A percentile compares a stretch with the other conserved stretches of the same genome.
Conservation (phyloP, 345 rosid species). For the Turnera subulata region DNA sequence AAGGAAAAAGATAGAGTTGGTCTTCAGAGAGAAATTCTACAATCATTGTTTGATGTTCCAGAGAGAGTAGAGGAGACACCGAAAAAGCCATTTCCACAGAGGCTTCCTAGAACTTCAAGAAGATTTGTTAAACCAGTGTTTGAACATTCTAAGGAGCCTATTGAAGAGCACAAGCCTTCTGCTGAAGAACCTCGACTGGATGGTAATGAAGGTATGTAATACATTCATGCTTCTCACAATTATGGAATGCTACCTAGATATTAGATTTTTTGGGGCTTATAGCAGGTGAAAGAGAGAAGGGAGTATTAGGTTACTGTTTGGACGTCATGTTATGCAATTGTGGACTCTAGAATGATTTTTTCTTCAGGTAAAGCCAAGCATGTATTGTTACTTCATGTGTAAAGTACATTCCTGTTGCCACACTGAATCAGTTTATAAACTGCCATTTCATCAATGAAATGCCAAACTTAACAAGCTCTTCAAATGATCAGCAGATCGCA, state of each 20-base stretch:
- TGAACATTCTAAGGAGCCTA: neutral
- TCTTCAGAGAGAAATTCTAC: constrained; percentile 14
- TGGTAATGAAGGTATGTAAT: constrained; percentile 2
- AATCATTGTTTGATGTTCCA: constrained; percentile 12
- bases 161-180: constrained; percentile 4
- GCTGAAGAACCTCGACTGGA: neutral
- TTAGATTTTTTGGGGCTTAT: neutral
- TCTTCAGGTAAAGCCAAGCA: no score
- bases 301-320: no score
- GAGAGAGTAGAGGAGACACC: constrained; percentile 24
- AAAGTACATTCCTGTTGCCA: no score
- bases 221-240: neutral
- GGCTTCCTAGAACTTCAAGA: constrained; percentile 28
- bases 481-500: no score
- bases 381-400: no score
- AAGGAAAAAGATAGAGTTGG: neutral
- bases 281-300: constrained; percentile 5
- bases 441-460: no score
- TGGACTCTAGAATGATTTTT: no score
- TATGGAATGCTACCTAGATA: neutral
- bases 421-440: no score
- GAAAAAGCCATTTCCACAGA: constrained; percentile 13
- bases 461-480: no score
- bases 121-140: constrained; percentile 18
- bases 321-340: no score